Evolutionary conservation across 441 rosid genomes (phyloP), one percentile per base, ranked within the genome.

Genomic region (Populus trichocarpa): DNA sequence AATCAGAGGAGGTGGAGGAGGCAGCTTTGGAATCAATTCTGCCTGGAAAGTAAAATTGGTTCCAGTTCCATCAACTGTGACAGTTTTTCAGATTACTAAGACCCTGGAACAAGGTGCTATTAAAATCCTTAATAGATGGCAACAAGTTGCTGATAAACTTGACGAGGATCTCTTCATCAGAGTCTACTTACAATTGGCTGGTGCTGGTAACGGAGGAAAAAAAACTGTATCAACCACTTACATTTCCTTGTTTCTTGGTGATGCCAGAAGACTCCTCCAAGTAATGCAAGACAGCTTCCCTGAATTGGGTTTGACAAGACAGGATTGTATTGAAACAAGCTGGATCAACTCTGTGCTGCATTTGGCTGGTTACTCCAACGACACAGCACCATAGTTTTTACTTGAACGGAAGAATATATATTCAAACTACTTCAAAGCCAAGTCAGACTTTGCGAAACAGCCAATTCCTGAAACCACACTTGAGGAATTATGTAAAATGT

Each of bases 1-100:
- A 0, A 88, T 91, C 18, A 77, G 95, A 71, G 97, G 95, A 22
- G 94, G 94, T 2, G 93, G 91, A 25, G 97, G 91, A 18, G 94
- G 81, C 13, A 90, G 93, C 78, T 92, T 92, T 67, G 32, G 32
- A 30, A 30, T 30, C 32, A 30, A 3, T 30, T 3, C 32, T 30
- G 4, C 32, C 32, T 30, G 32, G 32, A 30, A 30, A 30, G 32
- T 30, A 30, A 28, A 28, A 3, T 30, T 30, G 4, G 32, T 30
- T 30, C 32, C 32, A 30, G 32, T 30, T 30, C 32, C 32, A 30
- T 30, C 32, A 3, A 30, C 32, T 30, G 32, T 30, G 32, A 30
- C 32, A 0, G 32, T 30, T 30, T 30, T 3, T 30, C 32, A 30
- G 32, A 30, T 30, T 30, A 30, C 3, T 3, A 30, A 30, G 32